These are phyloP conservation scores for Trichophaea hybrida DNA, from an alignment of 2,329 filamentous ascomycete species.

Conservation along the genomic window DNA sequence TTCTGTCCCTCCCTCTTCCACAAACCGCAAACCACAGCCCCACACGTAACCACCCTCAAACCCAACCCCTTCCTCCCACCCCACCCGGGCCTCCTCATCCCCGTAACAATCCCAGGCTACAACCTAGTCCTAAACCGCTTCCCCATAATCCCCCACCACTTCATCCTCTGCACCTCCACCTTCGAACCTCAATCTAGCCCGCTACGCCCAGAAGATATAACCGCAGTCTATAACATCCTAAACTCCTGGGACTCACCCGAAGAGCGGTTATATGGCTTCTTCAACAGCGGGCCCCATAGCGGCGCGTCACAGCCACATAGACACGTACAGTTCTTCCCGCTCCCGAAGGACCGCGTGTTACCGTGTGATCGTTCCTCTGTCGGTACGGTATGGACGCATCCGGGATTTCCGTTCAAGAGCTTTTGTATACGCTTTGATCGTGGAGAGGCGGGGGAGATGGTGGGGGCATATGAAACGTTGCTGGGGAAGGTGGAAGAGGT, in stretches of 20 bases:
- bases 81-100: conserved; percentile 25
- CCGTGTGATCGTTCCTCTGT: background rate
- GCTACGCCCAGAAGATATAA: conserved; percentile 26
- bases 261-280: conserved; percentile 19
- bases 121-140: conserved; percentile 24
- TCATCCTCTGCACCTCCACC: conserved; percentile 16
- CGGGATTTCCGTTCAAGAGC: background rate
- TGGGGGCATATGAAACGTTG: background rate
- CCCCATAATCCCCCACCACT: conserved; percentile 26
- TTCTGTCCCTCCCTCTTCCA: background rate
- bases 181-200: conserved; percentile 6
- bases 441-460: background rate
- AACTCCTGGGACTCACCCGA: conserved; percentile 29
- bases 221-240: conserved; percentile 30
- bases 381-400: background rate
- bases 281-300: conserved; percentile 21
- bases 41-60: background rate
- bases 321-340: conserved; percentile 22
- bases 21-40: background rate
- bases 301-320: conserved; percentile 25
- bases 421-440: background rate
- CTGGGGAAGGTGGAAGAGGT: background rate
- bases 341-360: conserved; percentile 5
- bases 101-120: conserved; percentile 13
- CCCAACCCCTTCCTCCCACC: conserved; percentile 4